These are phyloP conservation scores for Globisporangium acanthophoron DNA, from an alignment of 352 stramenopile species.

Conservation along the genomic window DNA sequence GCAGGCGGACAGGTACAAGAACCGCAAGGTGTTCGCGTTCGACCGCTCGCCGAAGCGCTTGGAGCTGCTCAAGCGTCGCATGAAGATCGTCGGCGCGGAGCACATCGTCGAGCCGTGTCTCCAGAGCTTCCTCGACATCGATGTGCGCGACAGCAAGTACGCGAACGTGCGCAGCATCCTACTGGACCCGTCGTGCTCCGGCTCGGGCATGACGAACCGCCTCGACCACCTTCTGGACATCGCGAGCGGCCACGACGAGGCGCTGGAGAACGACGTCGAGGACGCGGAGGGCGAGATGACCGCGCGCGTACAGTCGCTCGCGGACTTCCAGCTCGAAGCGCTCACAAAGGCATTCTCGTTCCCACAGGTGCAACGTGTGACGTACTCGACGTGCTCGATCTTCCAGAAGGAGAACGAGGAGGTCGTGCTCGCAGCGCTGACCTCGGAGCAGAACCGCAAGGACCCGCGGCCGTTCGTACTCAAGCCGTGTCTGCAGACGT, in stretches of 20 bases:
- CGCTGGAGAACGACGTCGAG: slow-evolving; percentile 22
- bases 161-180: slow-evolving; percentile 90
- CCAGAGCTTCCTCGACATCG: slow-evolving; percentile 90
- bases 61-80: slow-evolving; percentile 84
- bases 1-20: slow-evolving; percentile 45
- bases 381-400: slow-evolving; percentile 97
- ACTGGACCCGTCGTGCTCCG: slow-evolving; percentile 95
- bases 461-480: slow-evolving; percentile 59
- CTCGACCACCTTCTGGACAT: slow-evolving; percentile 90
- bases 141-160: slow-evolving; percentile 71
- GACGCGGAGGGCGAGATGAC: slow-evolving; percentile 43
- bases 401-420: slow-evolving; percentile 96
- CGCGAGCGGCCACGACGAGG: slow-evolving; percentile 51
- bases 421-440: slow-evolving; percentile 88
- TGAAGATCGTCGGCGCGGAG: slow-evolving; percentile 77
- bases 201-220: slow-evolving; percentile 93
- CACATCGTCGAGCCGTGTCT: slow-evolving; percentile 79
- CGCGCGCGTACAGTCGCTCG: slow-evolving; percentile 87
- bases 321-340: slow-evolving; percentile 93
- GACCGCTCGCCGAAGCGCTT: slow-evolving; percentile 88
- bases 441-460: slow-evolving; percentile 39
- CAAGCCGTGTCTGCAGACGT: slow-evolving; percentile 58
- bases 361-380: slow-evolving; percentile 89
- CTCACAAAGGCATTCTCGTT: slow-evolving; percentile 94
- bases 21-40: slow-evolving; percentile 91